Evolutionary conservation across 768 basidiomycete genomes (phyloP).

Genomic region (Trametes cingulata): DNA sequence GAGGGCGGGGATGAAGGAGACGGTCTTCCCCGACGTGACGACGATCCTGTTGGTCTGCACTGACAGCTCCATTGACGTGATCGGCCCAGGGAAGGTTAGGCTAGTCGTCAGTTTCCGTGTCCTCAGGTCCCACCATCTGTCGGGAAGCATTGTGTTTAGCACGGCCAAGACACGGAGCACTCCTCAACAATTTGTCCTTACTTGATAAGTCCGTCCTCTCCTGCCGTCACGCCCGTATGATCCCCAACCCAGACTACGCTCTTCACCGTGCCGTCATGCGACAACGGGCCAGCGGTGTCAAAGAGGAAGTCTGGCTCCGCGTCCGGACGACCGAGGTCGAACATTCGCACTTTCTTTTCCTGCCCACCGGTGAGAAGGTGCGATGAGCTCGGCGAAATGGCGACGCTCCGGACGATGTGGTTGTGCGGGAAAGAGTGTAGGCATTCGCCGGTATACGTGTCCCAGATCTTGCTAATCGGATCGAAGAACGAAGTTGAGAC

Average conservation of each 20-base stretch:
- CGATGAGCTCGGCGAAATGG: conserved; percentile 68
- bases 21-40: conserved; percentile 88
- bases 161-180: neutral
- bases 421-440: conserved; percentile 97
- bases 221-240: conserved; percentile 83
- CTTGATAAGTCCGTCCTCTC: conserved; percentile 92
- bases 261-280: conserved; percentile 89
- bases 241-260: conserved; percentile 94
- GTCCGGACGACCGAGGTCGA: conserved; percentile 84
- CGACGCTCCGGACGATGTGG: conserved; percentile 96
- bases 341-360: conserved; percentile 96
- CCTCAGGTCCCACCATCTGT: conserved; percentile 96
- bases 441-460: conserved; percentile 83
- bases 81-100: conserved; percentile 72
- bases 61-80: conserved; percentile 95
- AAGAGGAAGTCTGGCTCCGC: conserved; percentile 82
- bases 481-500: conserved; percentile 16
- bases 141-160: neutral
- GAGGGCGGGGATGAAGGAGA: conserved; percentile 84
- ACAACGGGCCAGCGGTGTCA: conserved; percentile 53
- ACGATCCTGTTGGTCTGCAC: conserved; percentile 78
- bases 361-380: conserved; percentile 90
- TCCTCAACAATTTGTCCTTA: conserved; percentile 36
- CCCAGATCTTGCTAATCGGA: conserved; percentile 84
- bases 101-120: conserved; percentile 71